These are phyloP conservation scores for Kluyveromyces lactis DNA, from an alignment of 805 yeast species.

Conservation along the genomic window DNA sequence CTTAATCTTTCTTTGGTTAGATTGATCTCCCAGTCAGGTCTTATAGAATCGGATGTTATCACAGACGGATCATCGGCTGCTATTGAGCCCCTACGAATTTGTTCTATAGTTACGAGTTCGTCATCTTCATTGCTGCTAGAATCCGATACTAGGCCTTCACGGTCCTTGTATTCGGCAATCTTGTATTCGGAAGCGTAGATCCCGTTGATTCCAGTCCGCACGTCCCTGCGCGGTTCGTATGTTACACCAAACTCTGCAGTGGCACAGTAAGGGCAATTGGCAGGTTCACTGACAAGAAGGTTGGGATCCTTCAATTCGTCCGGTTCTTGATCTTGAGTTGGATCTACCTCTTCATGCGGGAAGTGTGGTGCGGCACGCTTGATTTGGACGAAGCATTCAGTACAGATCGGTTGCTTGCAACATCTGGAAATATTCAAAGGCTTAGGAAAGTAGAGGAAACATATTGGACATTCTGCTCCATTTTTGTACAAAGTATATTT, in stretches of 20 bases:
- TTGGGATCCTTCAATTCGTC: conserved; percentile 41
- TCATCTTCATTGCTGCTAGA: conserved; percentile 9
- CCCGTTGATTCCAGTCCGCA: conserved; percentile 51
- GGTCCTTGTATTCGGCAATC: conserved; percentile 5
- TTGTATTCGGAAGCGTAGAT: conserved; percentile 39
- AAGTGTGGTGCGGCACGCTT: conserved; percentile 86
- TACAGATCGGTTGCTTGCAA: conserved; percentile 87
- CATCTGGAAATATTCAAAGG: conserved; percentile 75
- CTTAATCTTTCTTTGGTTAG: conserved; percentile 64
- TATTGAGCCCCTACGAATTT: conserved; percentile 42
- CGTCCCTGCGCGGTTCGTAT: conserved; percentile 52
- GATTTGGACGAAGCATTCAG: conserved; percentile 95
- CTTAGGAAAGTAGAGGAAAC: conserved; percentile 79
- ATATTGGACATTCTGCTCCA: conserved; percentile 86
- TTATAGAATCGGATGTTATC: conserved; percentile 67
- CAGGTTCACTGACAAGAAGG: conserved; percentile 73
- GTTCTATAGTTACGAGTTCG: conserved; percentile 6
- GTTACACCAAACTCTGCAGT: conserved; percentile 77
- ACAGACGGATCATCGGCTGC: conserved; percentile 65
- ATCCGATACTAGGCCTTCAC: conserved; percentile 8
- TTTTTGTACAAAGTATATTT: conserved; percentile 54
- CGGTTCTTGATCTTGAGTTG: conserved; percentile 22
- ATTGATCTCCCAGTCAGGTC: conserved; percentile 90
- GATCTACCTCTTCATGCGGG: conserved; percentile 58
- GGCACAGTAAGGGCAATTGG: conserved; percentile 91